Conservation (phyloP, 192 early-diverging fungal genomes). For the Obelidium mucronatum region DNA sequence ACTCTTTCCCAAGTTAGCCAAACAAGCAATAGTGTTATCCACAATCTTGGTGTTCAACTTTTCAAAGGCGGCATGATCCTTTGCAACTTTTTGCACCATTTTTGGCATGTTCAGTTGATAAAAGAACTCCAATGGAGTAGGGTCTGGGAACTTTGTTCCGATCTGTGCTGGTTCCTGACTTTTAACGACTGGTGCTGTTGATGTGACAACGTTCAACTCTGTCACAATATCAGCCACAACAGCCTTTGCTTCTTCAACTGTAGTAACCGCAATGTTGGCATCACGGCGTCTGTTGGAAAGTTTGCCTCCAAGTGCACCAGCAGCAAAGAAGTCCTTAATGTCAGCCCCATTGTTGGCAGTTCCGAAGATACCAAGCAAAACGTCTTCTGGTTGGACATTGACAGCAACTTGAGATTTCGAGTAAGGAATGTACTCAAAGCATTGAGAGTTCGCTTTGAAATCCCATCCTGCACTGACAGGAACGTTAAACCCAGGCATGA, state of each 20-base stretch:
- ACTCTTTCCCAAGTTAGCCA: not conserved
- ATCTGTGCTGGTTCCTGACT: not conserved
- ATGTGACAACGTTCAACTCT: not conserved
- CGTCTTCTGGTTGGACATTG: not conserved
- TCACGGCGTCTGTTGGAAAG: not conserved
- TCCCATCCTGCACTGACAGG: not conserved
- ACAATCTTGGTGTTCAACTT: not conserved
- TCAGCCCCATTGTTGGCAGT: not conserved
- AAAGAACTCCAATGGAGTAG: not conserved
- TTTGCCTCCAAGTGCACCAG: not conserved
- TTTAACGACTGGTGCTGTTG: not conserved
- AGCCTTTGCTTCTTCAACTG: not conserved
- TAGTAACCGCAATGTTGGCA: not conserved
- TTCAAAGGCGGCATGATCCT: not conserved
- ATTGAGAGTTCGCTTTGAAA: not conserved
- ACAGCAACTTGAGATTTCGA: slow-evolving; percentile 1
- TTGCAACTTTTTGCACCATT: not conserved
- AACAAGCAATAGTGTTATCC: not conserved
- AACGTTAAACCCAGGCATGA: not conserved
- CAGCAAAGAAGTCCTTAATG: not conserved
- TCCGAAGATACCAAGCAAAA: not conserved
- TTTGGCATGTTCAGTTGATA: not conserved
- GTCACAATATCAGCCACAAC: not conserved
- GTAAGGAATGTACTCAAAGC: not conserved
- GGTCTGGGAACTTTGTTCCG: not conserved